Percentiles rank a stretch among this genome's conserved stretches.
Evolutionary conservation across 495 filamentous ascomycete species (phyloP).

Genomic region (Lasiosphaeria hispida): DNA sequence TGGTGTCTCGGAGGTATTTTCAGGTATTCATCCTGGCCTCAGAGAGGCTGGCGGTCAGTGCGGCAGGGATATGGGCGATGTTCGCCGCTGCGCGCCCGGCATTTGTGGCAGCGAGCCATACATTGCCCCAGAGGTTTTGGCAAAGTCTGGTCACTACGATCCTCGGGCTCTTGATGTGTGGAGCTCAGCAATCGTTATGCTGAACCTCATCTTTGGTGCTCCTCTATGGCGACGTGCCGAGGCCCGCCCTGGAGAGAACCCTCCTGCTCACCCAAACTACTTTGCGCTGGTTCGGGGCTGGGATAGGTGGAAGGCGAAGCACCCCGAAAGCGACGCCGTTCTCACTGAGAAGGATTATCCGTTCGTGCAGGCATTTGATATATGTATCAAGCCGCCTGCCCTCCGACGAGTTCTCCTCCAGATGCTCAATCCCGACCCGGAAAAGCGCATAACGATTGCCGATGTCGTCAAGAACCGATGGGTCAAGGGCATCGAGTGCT

Average conservation of each 20-base stretch:
- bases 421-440: conserved; percentile 74
- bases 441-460: conserved; percentile 60
- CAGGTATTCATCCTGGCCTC: conserved; percentile 68
- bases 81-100: conserved; percentile 64
- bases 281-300: conserved; percentile 59
- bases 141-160: conserved; percentile 65
- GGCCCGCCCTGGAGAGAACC: conserved; percentile 23
- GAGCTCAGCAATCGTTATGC: conserved; percentile 72
- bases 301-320: conserved; percentile 55
- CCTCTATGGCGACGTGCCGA: conserved; percentile 63
- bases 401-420: conserved; percentile 63
- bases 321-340: conserved; percentile 44
- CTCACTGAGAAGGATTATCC: conserved; percentile 55
- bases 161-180: conserved; percentile 74
- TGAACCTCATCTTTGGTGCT: conserved; percentile 63
- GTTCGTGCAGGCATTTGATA: conserved; percentile 46
- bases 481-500: conserved; percentile 70
- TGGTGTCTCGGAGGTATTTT: conserved; percentile 74
- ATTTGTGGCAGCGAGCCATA: conserved; percentile 76
- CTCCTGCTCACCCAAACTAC: conserved; percentile 44
- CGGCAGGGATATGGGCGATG: conserved; percentile 62
- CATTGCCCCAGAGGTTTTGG: conserved; percentile 73
- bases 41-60: conserved; percentile 61
- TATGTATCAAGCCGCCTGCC: conserved; percentile 48
- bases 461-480: conserved; percentile 60